Conservation (phyloP, 2,329 filamentous ascomycete species). For the Fonsecaea nubica region DNA sequence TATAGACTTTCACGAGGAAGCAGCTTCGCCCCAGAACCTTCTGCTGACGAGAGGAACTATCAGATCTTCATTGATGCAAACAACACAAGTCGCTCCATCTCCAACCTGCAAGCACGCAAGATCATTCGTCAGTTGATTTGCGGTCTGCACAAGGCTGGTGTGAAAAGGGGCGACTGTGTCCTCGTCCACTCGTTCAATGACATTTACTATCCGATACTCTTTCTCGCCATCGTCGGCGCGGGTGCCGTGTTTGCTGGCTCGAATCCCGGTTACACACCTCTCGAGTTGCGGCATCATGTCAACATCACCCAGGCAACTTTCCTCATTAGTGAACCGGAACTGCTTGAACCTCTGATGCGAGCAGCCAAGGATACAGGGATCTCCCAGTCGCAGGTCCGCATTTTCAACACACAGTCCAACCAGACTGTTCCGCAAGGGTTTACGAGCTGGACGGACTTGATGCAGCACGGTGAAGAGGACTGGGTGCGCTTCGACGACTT, state of each 20-base stretch:
- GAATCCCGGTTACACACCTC: constrained; percentile 56
- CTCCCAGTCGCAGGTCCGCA: constrained; percentile 11
- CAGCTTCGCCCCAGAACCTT: neutral
- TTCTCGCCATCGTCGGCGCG: constrained; percentile 53
- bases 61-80: constrained; percentile 57
- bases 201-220: constrained; percentile 48
- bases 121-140: constrained; percentile 58
- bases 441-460: constrained; percentile 23
- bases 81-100: constrained; percentile 48
- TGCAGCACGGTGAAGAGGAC: constrained; percentile 43
- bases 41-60: neutral
- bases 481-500: constrained; percentile 55
- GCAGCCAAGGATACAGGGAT: constrained; percentile 19
- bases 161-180: constrained; percentile 58
- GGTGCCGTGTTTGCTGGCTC: constrained; percentile 59
- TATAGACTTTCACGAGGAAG: neutral
- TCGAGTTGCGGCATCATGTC: constrained; percentile 58
- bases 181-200: constrained; percentile 63
- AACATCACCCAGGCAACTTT: constrained; percentile 52
- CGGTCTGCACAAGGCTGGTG: constrained; percentile 48
- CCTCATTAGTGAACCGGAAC: constrained; percentile 52
- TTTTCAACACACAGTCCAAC: constrained; percentile 23
- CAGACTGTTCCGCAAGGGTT: neutral
- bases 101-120: constrained; percentile 23
- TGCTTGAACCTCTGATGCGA: constrained; percentile 21